Conservation (phyloP, 2,329 filamentous ascomycete species). For the Metarhizium humberi region DNA sequence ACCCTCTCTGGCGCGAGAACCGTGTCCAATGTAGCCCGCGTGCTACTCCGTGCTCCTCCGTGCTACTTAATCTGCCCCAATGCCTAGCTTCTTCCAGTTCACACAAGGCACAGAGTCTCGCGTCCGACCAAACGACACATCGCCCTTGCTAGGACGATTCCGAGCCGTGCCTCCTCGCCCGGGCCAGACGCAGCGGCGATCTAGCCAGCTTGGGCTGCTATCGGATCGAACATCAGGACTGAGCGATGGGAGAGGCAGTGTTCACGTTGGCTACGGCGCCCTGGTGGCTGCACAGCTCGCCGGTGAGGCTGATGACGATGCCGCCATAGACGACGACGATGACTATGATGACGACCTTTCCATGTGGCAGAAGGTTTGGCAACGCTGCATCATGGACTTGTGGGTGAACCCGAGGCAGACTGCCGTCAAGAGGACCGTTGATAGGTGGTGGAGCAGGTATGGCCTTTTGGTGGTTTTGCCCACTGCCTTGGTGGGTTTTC, state of each 20-base stretch:
- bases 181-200: slow-evolving; percentile 17
- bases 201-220: slow-evolving; percentile 30
- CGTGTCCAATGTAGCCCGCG: background rate
- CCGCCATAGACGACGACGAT: slow-evolving; percentile 20
- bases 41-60: background rate
- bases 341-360: slow-evolving; percentile 23
- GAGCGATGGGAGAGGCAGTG: slow-evolving; percentile 35
- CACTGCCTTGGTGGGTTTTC: slow-evolving; percentile 42
- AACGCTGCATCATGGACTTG: slow-evolving; percentile 36
- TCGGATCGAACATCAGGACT: slow-evolving; percentile 17
- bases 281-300: slow-evolving; percentile 35
- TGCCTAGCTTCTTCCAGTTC: slow-evolving; percentile 60
- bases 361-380: slow-evolving; percentile 23
- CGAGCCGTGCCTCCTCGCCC: slow-evolving; percentile 47
- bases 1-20: background rate
- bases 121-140: slow-evolving; percentile 42
- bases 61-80: slow-evolving; percentile 17
- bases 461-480: slow-evolving; percentile 51
- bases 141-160: slow-evolving; percentile 55
- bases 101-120: slow-evolving; percentile 54
- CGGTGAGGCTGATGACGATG: slow-evolving; percentile 21
- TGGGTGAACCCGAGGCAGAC: slow-evolving; percentile 52
- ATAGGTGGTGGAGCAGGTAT: slow-evolving; percentile 57
- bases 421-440: slow-evolving; percentile 48
- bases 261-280: slow-evolving; percentile 48